Evolutionary conservation across 805 yeast species (phyloP), one percentile per base, ranked within the genome.

Genomic region (Barnettozyma californica): DNA sequence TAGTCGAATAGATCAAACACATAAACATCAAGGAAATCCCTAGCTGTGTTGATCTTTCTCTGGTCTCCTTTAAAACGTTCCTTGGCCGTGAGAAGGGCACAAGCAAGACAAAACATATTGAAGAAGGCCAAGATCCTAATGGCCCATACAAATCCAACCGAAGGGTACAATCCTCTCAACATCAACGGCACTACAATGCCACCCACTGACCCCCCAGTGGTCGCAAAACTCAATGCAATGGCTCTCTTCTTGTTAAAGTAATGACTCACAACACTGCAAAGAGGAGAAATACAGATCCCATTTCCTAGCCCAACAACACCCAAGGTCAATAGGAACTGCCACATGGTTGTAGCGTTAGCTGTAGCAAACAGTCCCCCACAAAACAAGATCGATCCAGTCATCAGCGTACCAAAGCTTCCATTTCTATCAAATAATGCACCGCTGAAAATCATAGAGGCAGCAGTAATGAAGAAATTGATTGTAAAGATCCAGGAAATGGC

Each of bases 211-310:
- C 83, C 83, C 16, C 83, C 83, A 48, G 72, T 67, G 3, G 77
- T 73, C 0, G 80, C 77, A 1, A 73, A 50, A 20, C 79, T 75
- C 14, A 73, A 67, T 1, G 82, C 84, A 51, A 72, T 68, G 1
- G 84, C 90, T 56, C 90, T 69, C 55, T 71, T 81, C 29, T 64
- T 66, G 35, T 70, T 65, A 60, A 84, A 84, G 83, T 87, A 84
- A 51, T 84, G 87, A 25, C 82, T 78, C 0, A 83, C 72, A 16
- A 78, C 80, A 8, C 86, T 76, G 2, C 84, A 70, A 34, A 80
- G 62, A 0, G 89, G 88, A 8, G 82, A 75, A 66, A 80, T 75
- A 31, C 83, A 69, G 31, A 82, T 65, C 1, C 84, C 84, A 33
- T 77, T 72, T 0, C 87, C 88, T 4, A 75, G 52, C 3, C 88